phyloP scores from a whole-genome alignment of 768 basidiomycete genomes.

The Boletus subcaerulescens region DNA sequence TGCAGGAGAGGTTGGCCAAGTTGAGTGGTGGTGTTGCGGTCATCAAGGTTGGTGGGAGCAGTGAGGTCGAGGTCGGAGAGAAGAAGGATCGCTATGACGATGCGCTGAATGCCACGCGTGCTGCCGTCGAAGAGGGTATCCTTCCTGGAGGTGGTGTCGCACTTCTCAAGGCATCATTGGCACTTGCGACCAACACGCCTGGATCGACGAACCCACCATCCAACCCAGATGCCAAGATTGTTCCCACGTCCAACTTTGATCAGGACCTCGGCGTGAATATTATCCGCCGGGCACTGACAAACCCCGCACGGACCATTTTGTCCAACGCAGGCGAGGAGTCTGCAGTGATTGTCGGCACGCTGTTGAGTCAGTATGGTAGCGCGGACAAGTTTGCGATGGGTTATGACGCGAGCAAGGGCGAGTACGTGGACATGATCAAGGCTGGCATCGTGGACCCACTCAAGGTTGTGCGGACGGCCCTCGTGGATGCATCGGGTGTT shows the following conservation, averaged over 20 bases:
- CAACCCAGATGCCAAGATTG: constrained; percentile 57
- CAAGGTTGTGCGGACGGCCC: constrained; percentile 91
- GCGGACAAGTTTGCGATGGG: constrained; percentile 83
- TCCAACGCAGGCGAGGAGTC: constrained; percentile 94
- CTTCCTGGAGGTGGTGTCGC: constrained; percentile 96
- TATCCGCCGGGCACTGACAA: constrained; percentile 84
- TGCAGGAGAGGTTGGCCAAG: constrained; percentile 94
- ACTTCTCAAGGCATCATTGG: constrained; percentile 77
- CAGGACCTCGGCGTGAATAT: constrained; percentile 94
- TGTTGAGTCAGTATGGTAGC: constrained; percentile 64
- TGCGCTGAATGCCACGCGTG: constrained; percentile 93
- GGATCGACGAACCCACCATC: constrained; percentile 45
- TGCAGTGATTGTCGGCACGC: constrained; percentile 86
- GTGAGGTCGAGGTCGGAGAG: constrained; percentile 96
- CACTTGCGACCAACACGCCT: constrained; percentile 57
- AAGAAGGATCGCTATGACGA: constrained; percentile 99
- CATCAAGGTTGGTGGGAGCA: constrained; percentile 93
- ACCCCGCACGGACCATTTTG: constrained; percentile 85
- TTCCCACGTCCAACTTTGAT: constrained; percentile 44
- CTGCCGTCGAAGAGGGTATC: constrained; percentile 97
- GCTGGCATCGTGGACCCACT: constrained; percentile 93
- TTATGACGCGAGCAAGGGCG: constrained; percentile 88
- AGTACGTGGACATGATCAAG: constrained; percentile 94
- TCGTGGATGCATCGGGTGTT: constrained; percentile 92
- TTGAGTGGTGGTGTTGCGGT: constrained; percentile 63